Evolutionary conservation across 2,329 filamentous ascomycete species (phyloP), one percentile per base, ranked within the genome.

Genomic region (Colletotrichum tropicale): DNA sequence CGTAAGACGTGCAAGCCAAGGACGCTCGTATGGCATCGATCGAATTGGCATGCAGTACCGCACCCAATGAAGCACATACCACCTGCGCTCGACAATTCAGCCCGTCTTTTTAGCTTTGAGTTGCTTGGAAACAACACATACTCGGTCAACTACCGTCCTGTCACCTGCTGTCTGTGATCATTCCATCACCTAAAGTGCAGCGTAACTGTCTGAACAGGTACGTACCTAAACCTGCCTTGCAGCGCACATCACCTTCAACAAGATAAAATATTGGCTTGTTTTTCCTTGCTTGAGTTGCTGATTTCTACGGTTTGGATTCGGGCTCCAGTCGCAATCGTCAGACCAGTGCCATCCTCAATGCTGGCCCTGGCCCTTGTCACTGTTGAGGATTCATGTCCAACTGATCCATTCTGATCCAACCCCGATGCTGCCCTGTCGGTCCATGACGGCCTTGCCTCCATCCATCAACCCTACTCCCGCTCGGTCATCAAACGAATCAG

Each of bases 401-500:
- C 56, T 62, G 65, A 62, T 48, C 62, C 15, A 67, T 24, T 43
- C 26, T 52, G 68, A 18, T 36, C 68, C 73, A 67, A 55, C 38
- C n/a, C 55, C 32, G 10, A 48, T 58, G 73, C 56, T 71, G 48
- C 60, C 18, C 24, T 30, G 56, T 28, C n/a, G 60, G 70, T 55
- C 36, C 36, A 62, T 69, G 28, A 48, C 26, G 38, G 36, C 48
- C 32, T 32, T 71, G 28, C 24, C 48, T 48, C 66, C 58, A n/a
- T 70, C 71, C 43, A 56, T 43, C 71, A 62, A 58, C 36, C 55
- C 69, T 72, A 36, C 52, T 38, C 69, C 58, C 62, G 69, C 36
- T 75, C 52, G 67, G 71, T 71, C 72, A 75, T 72, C 72, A 64
- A 66, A 72, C 56, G 32, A 72, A 67, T 62, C 62, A 75, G 72